Conservation (phyloP, 192 early-diverging fungal genomes). For the Coemansia sp. region DNA sequence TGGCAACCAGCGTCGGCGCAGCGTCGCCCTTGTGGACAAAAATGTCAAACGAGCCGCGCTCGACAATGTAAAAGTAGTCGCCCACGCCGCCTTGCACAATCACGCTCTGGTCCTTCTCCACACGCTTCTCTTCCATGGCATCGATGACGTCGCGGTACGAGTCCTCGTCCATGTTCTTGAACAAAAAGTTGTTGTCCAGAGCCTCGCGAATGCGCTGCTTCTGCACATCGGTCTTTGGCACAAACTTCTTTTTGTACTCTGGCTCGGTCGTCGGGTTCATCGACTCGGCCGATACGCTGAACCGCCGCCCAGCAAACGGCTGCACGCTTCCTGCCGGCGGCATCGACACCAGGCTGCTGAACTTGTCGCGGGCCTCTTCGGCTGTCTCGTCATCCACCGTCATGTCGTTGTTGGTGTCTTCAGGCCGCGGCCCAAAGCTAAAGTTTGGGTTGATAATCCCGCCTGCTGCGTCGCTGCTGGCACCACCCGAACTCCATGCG, state of each 20-base stretch:
- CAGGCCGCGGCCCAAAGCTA: conserved; percentile 57
- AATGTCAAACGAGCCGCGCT: conserved; percentile 88
- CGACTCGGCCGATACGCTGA: conserved; percentile 94
- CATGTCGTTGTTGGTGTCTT: conserved; percentile 51
- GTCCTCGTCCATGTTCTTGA: conserved; percentile 93
- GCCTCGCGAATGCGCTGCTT: conserved; percentile 74
- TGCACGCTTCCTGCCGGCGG: conserved; percentile 55
- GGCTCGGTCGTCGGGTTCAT: conserved; percentile 83
- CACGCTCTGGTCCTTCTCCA: conserved; percentile 66
- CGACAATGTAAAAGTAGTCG: conserved; percentile 98
- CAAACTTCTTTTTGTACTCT: conserved; percentile 80
- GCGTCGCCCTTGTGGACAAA: conserved; percentile 71
- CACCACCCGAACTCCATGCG: conserved; percentile 45
- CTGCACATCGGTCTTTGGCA: conserved; percentile 88
- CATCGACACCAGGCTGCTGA: conserved; percentile 58
- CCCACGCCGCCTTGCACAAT: conserved; percentile 95
- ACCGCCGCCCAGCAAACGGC: conserved; percentile 86
- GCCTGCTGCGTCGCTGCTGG: conserved; percentile 18
- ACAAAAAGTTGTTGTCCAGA: conserved; percentile 91
- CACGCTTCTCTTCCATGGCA: conserved; percentile 91
- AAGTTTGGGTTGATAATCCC: conserved; percentile 50
- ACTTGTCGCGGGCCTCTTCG: conserved; percentile 64
- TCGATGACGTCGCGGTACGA: conserved; percentile 92
- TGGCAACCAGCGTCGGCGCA: conserved; percentile 69
- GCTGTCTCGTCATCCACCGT: conserved; percentile 62